Conservation (phyloP, 805 yeast species). For the Citeromyces matritensis region DNA sequence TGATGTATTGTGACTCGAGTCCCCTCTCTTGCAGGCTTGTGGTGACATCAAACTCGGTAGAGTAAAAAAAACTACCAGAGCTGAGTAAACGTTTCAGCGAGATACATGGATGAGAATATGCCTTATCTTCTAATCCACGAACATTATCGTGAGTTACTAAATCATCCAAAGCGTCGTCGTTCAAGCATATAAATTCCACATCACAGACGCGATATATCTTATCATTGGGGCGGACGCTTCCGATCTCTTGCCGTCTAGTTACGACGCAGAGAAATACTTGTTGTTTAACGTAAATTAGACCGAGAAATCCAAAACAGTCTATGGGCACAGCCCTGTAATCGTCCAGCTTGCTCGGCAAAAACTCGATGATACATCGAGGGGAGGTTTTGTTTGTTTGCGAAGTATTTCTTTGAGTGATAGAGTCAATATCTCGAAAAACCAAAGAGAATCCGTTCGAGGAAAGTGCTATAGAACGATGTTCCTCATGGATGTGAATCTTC, state of each 20-base stretch:
- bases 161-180: constrained; percentile 37
- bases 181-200: constrained; percentile 52
- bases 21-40: constrained; percentile 36
- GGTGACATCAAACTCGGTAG: constrained; percentile 28
- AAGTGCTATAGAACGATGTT: constrained; percentile 59
- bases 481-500: constrained; percentile 24
- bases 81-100: constrained; percentile 29
- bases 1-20: constrained; percentile 8
- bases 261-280: constrained; percentile 43
- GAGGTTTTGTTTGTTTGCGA: constrained; percentile 3
- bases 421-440: constrained; percentile 32
- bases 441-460: constrained; percentile 44
- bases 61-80: constrained; percentile 27
- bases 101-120: constrained; percentile 6
- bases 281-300: constrained; percentile 39
- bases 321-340: constrained; percentile 17
- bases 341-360: constrained; percentile 24
- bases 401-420: constrained; percentile 8
- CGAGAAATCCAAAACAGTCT: constrained; percentile 41
- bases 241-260: constrained; percentile 37
- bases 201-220: constrained; percentile 36
- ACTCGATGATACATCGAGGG: constrained; percentile 34
- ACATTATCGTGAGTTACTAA: constrained; percentile 5
- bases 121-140: constrained; percentile 1
- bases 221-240: constrained; percentile 41